phyloP scores from a whole-genome alignment of 1,284 basidiomycete species.

The Fomitopsis pinicola region DNA sequence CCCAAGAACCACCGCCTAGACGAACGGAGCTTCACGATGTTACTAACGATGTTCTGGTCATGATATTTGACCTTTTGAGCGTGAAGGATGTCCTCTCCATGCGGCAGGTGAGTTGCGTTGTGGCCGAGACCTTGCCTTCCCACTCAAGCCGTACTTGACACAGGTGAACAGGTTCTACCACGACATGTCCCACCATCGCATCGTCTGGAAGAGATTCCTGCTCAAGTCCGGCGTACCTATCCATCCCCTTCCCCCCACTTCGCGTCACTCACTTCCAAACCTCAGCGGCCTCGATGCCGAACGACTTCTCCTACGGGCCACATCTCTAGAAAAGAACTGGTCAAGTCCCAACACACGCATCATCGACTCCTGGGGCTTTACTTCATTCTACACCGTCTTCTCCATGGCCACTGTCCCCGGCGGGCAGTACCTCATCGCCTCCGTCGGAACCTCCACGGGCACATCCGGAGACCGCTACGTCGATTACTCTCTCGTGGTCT shows the following conservation, averaged over 20 bases:
- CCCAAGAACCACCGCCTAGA: not conserved
- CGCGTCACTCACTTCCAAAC: constrained; percentile 37
- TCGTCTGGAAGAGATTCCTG: constrained; percentile 67
- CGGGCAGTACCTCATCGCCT: constrained; percentile 64
- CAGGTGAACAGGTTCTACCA: constrained; percentile 18
- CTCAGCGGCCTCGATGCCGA: constrained; percentile 57
- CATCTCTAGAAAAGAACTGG: constrained; percentile 48
- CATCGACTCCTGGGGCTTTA: constrained; percentile 30
- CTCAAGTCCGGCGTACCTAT: constrained; percentile 46
- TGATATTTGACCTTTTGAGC: constrained; percentile 12
- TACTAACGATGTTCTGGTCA: constrained; percentile 16
- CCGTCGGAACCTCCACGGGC: constrained; percentile 41
- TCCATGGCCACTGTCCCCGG: constrained; percentile 65
- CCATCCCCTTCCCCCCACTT: constrained; percentile 60
- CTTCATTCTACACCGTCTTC: constrained; percentile 42
- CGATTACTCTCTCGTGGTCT: constrained; percentile 50
- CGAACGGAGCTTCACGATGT: constrained; percentile 12
- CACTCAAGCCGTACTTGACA: not conserved
- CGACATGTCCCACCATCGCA: constrained; percentile 47
- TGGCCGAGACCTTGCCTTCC: not conserved
- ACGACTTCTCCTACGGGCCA: constrained; percentile 54
- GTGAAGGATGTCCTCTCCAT: constrained; percentile 15
- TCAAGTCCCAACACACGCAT: constrained; percentile 3
- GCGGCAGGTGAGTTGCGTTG: constrained; percentile 12
- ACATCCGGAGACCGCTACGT: constrained; percentile 9